Conservation (phyloP, 208 protist species). For the Naegleria gruberi region DNA sequence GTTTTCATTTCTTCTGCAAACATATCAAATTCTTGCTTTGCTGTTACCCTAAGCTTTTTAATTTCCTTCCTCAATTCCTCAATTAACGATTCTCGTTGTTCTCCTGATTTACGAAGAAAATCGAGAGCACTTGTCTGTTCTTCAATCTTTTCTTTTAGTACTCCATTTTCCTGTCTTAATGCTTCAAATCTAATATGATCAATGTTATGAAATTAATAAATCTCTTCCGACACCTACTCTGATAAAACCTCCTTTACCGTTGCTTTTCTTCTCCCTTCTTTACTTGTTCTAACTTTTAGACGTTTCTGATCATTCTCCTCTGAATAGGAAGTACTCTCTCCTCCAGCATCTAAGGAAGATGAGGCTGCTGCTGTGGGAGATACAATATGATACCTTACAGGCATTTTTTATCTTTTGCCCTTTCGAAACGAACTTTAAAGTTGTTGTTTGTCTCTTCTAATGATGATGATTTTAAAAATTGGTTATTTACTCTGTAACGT, state of each 20-base stretch:
- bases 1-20: slow-evolving; percentile 19
- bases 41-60: not conserved
- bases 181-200: not conserved
- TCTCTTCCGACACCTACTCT: not conserved
- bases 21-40: slow-evolving; percentile 11
- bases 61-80: not conserved
- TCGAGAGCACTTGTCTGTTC: not conserved
- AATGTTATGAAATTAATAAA: not conserved
- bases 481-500: no score
- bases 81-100: not conserved
- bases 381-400: no score
- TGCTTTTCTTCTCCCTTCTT: not conserved
- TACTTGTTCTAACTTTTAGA: no score
- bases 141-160: not conserved
- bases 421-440: no score
- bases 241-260: not conserved
- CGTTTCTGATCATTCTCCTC: no score
- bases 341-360: no score
- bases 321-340: no score
- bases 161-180: not conserved
- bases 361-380: no score
- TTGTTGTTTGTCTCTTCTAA: no score
- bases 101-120: not conserved
- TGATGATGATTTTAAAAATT: no score
- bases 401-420: no score